Evolutionary conservation across 495 filamentous ascomycete genomes (phyloP).

Genomic region (Trichoderma asperelloides): DNA sequence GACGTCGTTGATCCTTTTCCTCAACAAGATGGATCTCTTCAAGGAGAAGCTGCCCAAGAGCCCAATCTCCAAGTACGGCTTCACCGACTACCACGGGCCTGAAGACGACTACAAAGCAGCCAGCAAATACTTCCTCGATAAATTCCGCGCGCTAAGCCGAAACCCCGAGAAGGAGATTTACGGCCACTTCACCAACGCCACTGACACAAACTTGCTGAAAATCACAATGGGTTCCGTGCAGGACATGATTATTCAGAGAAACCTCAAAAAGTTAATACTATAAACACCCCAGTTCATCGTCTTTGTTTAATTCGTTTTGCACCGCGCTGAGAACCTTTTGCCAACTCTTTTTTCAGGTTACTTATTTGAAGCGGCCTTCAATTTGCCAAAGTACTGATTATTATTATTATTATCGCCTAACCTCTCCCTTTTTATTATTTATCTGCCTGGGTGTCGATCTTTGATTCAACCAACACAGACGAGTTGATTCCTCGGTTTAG

Average conservation of each 20-base stretch:
- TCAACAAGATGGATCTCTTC: slow-evolving; percentile 99
- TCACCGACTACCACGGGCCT: slow-evolving; percentile 74
- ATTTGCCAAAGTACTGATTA: not conserved
- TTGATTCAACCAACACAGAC: not conserved
- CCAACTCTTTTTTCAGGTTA: slow-evolving; percentile 3
- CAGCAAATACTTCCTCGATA: slow-evolving; percentile 80
- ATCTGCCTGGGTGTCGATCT: not conserved
- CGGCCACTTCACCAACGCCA: slow-evolving; percentile 88
- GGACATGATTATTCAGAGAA: slow-evolving; percentile 99
- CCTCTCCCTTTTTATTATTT: not conserved
- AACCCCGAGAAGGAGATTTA: slow-evolving; percentile 85
- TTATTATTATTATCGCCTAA: not conserved
- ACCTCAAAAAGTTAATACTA: slow-evolving; percentile 88
- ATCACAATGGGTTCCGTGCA: slow-evolving; percentile 96
- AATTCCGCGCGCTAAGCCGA: slow-evolving; percentile 78
- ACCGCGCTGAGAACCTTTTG: not conserved
- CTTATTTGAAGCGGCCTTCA: not conserved
- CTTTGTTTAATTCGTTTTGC: slow-evolving; percentile 2
- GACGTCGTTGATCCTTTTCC: slow-evolving; percentile 91
- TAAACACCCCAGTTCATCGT: slow-evolving; percentile 35
- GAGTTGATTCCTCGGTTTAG: slow-evolving; percentile 1
- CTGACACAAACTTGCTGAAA: slow-evolving; percentile 90
- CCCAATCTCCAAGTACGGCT: slow-evolving; percentile 75
- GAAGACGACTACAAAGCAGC: slow-evolving; percentile 48
- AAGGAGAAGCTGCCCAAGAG: slow-evolving; percentile 74